phyloP scores from a whole-genome alignment of 164 flowering plant species.

The Kalanchoe fedtschenkoi region DNA sequence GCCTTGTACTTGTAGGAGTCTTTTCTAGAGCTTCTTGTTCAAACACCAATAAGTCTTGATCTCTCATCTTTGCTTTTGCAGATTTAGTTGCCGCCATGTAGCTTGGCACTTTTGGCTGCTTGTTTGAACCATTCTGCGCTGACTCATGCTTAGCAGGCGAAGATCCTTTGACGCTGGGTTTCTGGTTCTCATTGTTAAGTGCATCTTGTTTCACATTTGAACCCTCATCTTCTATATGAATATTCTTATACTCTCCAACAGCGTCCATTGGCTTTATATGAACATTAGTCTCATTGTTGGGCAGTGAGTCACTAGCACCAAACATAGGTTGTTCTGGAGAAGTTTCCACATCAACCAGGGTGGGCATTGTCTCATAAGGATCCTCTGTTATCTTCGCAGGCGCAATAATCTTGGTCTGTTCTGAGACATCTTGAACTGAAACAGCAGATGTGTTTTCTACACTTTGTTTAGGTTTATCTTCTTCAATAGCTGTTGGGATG shows the following conservation, averaged over 20 bases:
- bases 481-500: constrained; percentile 29
- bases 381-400: constrained; percentile 31
- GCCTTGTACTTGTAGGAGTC: constrained; percentile 34
- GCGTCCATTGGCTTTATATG: constrained; percentile 29
- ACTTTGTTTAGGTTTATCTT: constrained; percentile 37
- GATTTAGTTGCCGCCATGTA: constrained; percentile 82
- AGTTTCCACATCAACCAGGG: constrained; percentile 18
- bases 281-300: constrained; percentile 15
- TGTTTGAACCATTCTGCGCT: constrained; percentile 49
- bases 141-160: constrained; percentile 53
- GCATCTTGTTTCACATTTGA: constrained; percentile 34
- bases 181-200: constrained; percentile 31
- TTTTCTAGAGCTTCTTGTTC: constrained; percentile 38
- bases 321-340: constrained; percentile 12
- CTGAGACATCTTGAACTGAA: constrained; percentile 16
- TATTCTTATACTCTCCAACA: constrained; percentile 26
- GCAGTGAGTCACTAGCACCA: constrained; percentile 11
- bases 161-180: constrained; percentile 39
- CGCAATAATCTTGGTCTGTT: constrained; percentile 6
- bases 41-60: constrained; percentile 45
- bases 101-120: constrained; percentile 70
- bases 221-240: constrained; percentile 24
- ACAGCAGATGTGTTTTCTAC: constrained; percentile 18
- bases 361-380: constrained; percentile 11
- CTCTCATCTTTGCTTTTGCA: constrained; percentile 70